Percentiles rank a stretch among this genome's conserved stretches.
phyloP scores from a whole-genome alignment of 768 basidiomycete species.

The Boletus insuetus region DNA sequence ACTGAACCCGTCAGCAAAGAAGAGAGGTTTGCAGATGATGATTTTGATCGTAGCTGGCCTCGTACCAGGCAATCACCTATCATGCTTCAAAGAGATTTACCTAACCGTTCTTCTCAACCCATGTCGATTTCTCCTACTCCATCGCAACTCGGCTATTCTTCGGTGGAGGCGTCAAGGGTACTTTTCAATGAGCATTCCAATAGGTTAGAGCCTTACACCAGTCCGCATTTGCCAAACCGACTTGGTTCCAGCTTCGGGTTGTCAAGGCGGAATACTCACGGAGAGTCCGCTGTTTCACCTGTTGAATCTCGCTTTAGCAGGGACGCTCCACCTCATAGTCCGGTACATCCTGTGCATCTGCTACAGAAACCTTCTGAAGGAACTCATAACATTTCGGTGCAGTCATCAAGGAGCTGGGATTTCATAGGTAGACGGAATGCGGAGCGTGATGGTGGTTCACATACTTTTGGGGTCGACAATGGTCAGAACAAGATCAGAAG shows the following conservation, averaged over 20 bases:
- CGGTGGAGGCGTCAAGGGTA: slow-evolving; percentile 61
- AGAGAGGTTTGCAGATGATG: slow-evolving; percentile 90
- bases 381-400: slow-evolving; percentile 12
- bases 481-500: slow-evolving; percentile 17
- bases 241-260: slow-evolving; percentile 34
- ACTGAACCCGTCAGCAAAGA: slow-evolving; percentile 67
- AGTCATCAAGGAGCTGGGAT: slow-evolving; percentile 22
- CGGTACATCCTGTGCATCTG: slow-evolving; percentile 47
- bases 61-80: slow-evolving; percentile 55
- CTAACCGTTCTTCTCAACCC: slow-evolving; percentile 29
- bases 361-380: slow-evolving; percentile 51
- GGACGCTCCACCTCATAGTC: slow-evolving; percentile 44
- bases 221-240: slow-evolving; percentile 43
- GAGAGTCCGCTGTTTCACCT: slow-evolving; percentile 38
- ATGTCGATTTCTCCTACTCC: slow-evolving; percentile 36
- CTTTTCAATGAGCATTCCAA: slow-evolving; percentile 98
- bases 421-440: slow-evolving; percentile 13
- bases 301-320: slow-evolving; percentile 46
- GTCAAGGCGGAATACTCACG: slow-evolving; percentile 43
- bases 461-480: slow-evolving; percentile 12
- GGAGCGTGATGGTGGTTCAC: slow-evolving; percentile 17
- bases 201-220: slow-evolving; percentile 78
- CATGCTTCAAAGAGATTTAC: slow-evolving; percentile 40
- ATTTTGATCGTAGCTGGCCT: slow-evolving; percentile 98
- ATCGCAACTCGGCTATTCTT: slow-evolving; percentile 42